These are phyloP conservation scores for Picea glauca DNA, from an alignment of 75 land plant genomes.

Conservation along the genomic window DNA sequence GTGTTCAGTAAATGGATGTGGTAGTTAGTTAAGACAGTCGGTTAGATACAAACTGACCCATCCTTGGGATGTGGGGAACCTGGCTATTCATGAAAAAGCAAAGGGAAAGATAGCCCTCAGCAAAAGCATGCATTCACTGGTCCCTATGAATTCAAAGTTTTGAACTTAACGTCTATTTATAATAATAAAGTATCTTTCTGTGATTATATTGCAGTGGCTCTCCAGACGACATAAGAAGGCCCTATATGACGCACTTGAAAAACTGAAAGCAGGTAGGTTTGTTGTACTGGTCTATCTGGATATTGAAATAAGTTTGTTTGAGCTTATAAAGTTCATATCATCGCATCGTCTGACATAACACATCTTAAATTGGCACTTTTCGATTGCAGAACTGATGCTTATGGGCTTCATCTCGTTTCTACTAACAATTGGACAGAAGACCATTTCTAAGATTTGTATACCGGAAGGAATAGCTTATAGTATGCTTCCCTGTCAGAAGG, in stretches of 20 bases:
- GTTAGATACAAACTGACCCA: no score
- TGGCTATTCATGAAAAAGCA: no score
- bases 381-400: conserved; percentile 73
- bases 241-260: conserved; percentile 70
- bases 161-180: no score
- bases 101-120: no score
- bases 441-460: not conserved
- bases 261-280: conserved; percentile 67
- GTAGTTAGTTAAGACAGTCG: no score
- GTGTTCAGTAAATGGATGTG: no score
- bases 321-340: not conserved
- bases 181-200: no score
- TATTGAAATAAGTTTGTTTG: not conserved
- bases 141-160: no score
- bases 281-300: not conserved
- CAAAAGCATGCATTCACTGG: no score
- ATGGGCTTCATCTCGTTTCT: conserved; percentile 74
- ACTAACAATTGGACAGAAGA: not conserved
- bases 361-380: not conserved
- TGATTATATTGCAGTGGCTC: conserved; percentile 41
- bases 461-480: not conserved
- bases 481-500: not conserved
- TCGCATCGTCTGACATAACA: not conserved
- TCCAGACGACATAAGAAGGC: conserved; percentile 46
- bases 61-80: no score